phyloP scores from a whole-genome alignment of 2,329 filamentous ascomycete genomes.

The Fusarium tanahbumbuense region DNA sequence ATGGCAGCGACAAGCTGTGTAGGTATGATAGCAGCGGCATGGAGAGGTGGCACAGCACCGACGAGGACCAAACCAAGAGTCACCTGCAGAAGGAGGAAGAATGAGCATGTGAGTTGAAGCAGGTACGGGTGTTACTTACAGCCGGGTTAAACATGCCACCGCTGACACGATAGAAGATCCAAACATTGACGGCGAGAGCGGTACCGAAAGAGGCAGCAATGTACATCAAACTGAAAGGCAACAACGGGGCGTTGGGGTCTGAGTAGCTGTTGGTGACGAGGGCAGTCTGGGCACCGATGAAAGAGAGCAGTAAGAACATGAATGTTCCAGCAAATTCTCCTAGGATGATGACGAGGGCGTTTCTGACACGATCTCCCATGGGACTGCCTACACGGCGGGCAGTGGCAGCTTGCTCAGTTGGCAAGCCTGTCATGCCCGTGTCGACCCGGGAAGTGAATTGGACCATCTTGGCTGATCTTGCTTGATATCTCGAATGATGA shows the following conservation, averaged over 20 bases:
- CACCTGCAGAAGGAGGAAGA: slow-evolving; percentile 48
- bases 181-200: slow-evolving; percentile 64
- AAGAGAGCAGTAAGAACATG: slow-evolving; percentile 62
- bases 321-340: slow-evolving; percentile 66
- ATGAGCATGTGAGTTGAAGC: slow-evolving; percentile 5
- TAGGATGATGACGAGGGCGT: slow-evolving; percentile 56
- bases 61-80: slow-evolving; percentile 70
- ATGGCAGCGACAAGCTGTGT: slow-evolving; percentile 71
- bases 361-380: slow-evolving; percentile 39
- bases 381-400: slow-evolving; percentile 8
- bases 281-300: slow-evolving; percentile 55
- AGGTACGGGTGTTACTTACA: slow-evolving; percentile 50
- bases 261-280: slow-evolving; percentile 48
- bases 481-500: neutral
- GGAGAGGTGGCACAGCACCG: slow-evolving; percentile 65
- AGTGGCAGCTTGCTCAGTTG: slow-evolving; percentile 26
- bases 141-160: slow-evolving; percentile 65
- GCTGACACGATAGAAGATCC: slow-evolving; percentile 67
- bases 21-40: slow-evolving; percentile 63
- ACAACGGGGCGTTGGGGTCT: slow-evolving; percentile 45
- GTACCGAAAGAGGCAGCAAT: slow-evolving; percentile 63
- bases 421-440: slow-evolving; percentile 23
- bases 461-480: slow-evolving; percentile 21
- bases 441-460: slow-evolving; percentile 14
- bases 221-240: slow-evolving; percentile 57